Conservation (phyloP, 139 green algal genomes). For the Auxenochlorella protothecoides region DNA sequence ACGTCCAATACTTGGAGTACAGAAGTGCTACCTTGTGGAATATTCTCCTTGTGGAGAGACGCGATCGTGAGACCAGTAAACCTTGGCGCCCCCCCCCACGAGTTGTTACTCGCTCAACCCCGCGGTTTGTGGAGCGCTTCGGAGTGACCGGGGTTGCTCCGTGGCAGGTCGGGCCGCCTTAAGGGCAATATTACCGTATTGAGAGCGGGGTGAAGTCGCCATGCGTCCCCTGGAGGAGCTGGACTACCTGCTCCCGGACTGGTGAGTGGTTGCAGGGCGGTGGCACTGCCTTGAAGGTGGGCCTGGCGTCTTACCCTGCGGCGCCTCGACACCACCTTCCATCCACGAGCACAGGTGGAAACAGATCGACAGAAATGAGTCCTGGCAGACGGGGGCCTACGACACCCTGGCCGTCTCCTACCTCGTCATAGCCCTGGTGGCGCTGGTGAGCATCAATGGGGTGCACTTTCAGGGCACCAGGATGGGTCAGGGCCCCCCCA, state of each 20-base stretch:
- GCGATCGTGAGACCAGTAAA: no score
- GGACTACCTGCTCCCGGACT: neutral
- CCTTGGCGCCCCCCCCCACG: no score
- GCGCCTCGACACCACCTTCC: no score
- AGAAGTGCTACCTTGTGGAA: no score
- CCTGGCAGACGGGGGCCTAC: slow-evolving; percentile 40
- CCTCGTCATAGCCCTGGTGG: slow-evolving; percentile 43
- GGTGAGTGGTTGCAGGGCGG: neutral
- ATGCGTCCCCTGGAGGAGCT: neutral
- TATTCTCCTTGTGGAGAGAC: no score
- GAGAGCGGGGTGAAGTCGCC: neutral
- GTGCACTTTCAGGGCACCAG: neutral
- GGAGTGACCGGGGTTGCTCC: no score
- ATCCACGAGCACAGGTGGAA: slow-evolving; percentile 8
- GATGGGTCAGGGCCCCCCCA: neutral
- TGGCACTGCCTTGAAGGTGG: neutral
- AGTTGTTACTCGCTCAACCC: no score
- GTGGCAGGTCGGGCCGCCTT: no score
- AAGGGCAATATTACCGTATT: neutral
- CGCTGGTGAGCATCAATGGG: slow-evolving; percentile 36
- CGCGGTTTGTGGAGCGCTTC: no score
- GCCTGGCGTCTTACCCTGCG: no score
- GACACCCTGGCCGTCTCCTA: slow-evolving; percentile 55
- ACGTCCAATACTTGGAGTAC: no score
- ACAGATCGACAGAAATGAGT: slow-evolving; percentile 20